A percentile compares a stretch with the other conserved stretches of the same genome.
Conservation (phyloP, 2,329 filamentous ascomycete species). For the Xylariomycetidae sp. region DNA sequence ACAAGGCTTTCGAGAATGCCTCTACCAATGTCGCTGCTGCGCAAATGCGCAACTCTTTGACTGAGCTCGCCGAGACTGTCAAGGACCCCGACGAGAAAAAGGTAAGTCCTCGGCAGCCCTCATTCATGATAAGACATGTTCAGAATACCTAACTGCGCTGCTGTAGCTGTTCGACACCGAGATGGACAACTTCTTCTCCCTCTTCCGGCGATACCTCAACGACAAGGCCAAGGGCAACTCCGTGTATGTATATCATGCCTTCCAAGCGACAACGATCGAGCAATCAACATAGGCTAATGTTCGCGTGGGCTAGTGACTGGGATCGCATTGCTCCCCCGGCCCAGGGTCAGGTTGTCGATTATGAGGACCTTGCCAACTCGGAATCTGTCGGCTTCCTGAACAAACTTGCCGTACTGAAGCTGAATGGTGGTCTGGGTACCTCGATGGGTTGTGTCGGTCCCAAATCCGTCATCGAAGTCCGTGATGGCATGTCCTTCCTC, state of each 20-base stretch:
- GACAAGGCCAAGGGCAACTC: slow-evolving; percentile 98
- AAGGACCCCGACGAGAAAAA: slow-evolving; percentile 77
- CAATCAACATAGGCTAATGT: slow-evolving; percentile 15
- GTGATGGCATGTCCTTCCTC: slow-evolving; percentile 99
- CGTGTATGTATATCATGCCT: slow-evolving; percentile 50
- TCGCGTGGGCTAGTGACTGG: slow-evolving; percentile 67
- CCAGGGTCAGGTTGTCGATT: slow-evolving; percentile 90
- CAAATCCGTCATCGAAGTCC: slow-evolving; percentile 99
- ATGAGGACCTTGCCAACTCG: slow-evolving; percentile 81
- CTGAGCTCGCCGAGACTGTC: slow-evolving; percentile 85
- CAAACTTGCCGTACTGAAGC: slow-evolving; percentile 97
- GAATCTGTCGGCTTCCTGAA: slow-evolving; percentile 91
- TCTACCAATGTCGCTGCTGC: slow-evolving; percentile 96
- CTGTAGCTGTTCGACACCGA: slow-evolving; percentile 88
- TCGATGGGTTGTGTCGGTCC: slow-evolving; percentile 99
- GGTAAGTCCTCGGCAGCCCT: slow-evolving; percentile 54
- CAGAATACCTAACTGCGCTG: too few relatives aligned
- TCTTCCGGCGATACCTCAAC: slow-evolving; percentile 97
- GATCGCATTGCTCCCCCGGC: slow-evolving; percentile 93
- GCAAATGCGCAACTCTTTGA: slow-evolving; percentile 98
- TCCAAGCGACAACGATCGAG: background rate
- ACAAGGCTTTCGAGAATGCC: slow-evolving; percentile 96
- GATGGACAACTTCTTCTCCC: slow-evolving; percentile 99
- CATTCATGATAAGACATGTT: background rate
- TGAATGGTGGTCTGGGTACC: slow-evolving; percentile 98